These are phyloP conservation scores for Omphalea diandra DNA, from an alignment of 441 rosid genomes.

Conservation along the genomic window DNA sequence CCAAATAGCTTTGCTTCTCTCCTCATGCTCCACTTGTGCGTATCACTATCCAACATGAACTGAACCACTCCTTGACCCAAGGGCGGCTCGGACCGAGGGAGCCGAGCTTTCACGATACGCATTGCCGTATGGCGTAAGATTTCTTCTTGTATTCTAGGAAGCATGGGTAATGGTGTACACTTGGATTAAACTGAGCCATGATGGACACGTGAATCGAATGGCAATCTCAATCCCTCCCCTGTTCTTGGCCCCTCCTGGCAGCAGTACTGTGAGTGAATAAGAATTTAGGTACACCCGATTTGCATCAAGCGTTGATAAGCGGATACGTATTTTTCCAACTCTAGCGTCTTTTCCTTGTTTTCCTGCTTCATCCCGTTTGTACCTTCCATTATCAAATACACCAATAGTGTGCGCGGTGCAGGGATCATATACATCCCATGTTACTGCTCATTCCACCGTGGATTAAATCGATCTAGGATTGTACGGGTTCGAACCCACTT, in stretches of 20 bases:
- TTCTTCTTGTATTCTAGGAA: slow-evolving; percentile 33
- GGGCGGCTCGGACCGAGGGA: slow-evolving; percentile 38
- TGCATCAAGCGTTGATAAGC: slow-evolving; percentile 47
- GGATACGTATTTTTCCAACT: slow-evolving; percentile 46
- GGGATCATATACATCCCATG: slow-evolving; percentile 63
- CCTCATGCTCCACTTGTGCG: slow-evolving; percentile 55
- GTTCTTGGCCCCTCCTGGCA: slow-evolving; percentile 30
- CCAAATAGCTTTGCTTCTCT: slow-evolving; percentile 52
- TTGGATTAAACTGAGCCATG: slow-evolving; percentile 29
- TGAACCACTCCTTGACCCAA: slow-evolving; percentile 57
- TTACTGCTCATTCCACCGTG: slow-evolving; percentile 61
- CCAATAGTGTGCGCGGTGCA: slow-evolving; percentile 48
- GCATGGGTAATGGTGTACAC: slow-evolving; percentile 26
- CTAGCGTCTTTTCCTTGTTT: slow-evolving; percentile 33
- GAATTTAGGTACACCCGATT: slow-evolving; percentile 42
- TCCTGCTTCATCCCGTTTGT: slow-evolving; percentile 47
- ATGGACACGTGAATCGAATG: slow-evolving; percentile 27
- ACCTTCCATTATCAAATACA: slow-evolving; percentile 60
- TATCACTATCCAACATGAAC: slow-evolving; percentile 51
- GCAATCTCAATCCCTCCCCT: slow-evolving; percentile 35
- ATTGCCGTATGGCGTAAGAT: slow-evolving; percentile 32
- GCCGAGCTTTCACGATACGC: slow-evolving; percentile 19
- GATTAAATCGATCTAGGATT: slow-evolving; percentile 40
- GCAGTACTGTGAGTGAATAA: slow-evolving; percentile 29
- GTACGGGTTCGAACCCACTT: slow-evolving; percentile 55